Percentiles rank a stretch among this genome's conserved stretches.
phyloP scores from a whole-genome alignment of 2,329 filamentous ascomycete species.

The Colletotrichum noveboracense region DNA sequence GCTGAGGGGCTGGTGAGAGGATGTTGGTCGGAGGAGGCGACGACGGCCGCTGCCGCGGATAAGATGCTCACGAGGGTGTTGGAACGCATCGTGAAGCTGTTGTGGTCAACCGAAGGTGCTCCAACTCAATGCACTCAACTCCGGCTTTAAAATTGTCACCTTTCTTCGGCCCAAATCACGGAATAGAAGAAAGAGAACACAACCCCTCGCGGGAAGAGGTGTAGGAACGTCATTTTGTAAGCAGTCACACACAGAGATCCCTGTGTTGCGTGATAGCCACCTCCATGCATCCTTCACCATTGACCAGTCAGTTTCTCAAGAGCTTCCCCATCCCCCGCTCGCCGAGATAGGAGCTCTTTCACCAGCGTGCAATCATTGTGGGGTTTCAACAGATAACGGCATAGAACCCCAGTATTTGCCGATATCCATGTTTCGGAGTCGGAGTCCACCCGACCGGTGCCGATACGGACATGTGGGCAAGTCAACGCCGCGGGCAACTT shows the following conservation, averaged over 20 bases:
- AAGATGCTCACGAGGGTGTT: not conserved
- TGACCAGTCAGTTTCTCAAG: not conserved
- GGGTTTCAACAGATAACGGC: not conserved
- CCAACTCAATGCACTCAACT: not conserved
- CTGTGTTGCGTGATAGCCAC: constrained; percentile 8
- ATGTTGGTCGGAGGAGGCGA: not conserved
- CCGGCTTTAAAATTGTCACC: too few relatives aligned
- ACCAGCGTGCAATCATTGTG: constrained; percentile 10
- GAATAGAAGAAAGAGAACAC: not conserved
- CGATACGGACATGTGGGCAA: constrained; percentile 10
- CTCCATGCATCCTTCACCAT: not conserved
- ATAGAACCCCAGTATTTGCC: not conserved
- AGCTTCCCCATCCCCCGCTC: not conserved
- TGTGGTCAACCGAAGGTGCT: not conserved
- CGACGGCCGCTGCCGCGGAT: not conserved
- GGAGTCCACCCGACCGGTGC: not conserved
- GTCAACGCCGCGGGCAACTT: constrained; percentile 10
- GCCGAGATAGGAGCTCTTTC: not conserved
- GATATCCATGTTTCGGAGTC: not conserved
- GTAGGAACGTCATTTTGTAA: not conserved
- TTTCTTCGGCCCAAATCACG: not conserved
- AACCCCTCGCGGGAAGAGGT: not conserved
- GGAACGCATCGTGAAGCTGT: constrained; percentile 1
- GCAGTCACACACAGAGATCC: not conserved
- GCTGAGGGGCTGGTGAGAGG: not conserved